Conservation (phyloP, 345 rosid species). For the Odontarrhena argentea region DNA sequence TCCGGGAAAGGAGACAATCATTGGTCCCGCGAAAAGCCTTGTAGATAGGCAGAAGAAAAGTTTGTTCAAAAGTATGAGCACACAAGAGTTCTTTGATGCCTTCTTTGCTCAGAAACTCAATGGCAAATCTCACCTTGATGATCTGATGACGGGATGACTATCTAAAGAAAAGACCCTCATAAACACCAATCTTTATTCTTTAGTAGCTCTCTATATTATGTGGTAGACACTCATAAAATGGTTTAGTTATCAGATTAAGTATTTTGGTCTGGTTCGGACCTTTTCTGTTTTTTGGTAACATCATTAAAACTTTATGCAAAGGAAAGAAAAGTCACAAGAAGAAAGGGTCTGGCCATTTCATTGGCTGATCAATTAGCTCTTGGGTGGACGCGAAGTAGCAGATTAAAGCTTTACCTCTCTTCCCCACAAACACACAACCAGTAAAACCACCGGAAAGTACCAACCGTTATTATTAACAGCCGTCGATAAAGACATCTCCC, state of each 20-base stretch:
- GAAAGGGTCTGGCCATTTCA: neutral
- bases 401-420: conserved; percentile 6
- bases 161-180: neutral
- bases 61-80: conserved; percentile 38
- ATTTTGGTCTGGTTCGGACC: too few species aligned
- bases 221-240: neutral
- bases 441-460: conserved; percentile 40
- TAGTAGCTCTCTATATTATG: neutral
- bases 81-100: conserved; percentile 47
- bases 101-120: conserved; percentile 47
- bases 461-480: conserved; percentile 55
- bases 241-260: too few species aligned
- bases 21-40: conserved; percentile 53
- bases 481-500: conserved; percentile 29
- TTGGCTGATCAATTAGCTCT: neutral
- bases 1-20: conserved; percentile 37
- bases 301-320: too few species aligned
- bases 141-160: conserved; percentile 43
- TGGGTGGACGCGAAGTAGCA: conserved; percentile 23
- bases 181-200: neutral
- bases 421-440: conserved; percentile 24
- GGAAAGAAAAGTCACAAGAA: neutral
- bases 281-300: too few species aligned
- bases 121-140: conserved; percentile 50
- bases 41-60: conserved; percentile 36